Base-by-base conservation (phyloP, 164 flowering plant genomes). In the Umbilicus rupestris region DNA sequence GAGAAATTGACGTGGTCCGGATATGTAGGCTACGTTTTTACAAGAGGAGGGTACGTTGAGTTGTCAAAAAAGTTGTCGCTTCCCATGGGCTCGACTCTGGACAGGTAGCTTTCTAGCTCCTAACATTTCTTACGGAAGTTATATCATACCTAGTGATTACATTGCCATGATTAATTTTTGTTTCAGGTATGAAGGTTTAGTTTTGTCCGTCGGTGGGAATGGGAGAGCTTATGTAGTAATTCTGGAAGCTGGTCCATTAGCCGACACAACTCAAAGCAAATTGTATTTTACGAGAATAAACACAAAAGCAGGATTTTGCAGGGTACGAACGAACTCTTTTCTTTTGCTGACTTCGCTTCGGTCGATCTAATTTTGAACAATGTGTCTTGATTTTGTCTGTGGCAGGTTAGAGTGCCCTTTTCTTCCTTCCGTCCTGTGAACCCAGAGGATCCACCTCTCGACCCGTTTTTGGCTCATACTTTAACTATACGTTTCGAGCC, bases 401-500 rank as follows among this genome's bases (percentile, higher is more conserved):
- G 64, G 66, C 79, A 90, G 98, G 93, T 87, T 31, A 83, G 97
- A 75, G 81, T 93, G 66, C 95, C 96, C 50, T 92, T 92, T 81
- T 83, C 96, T 46, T 75, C 90, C 45, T 92, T 92, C 74, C 87
- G 96, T 28, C 86, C 98, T 0, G 97, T 88, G 72, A 93, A 85
- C 14, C 92, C 96, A 37, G 96, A 85, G 70, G 97, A 94, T 81
- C 98, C 98, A 39, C 96, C 96, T 44, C 59, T 94, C 41, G 99
- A 94, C 68, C 99, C 96, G 33, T 94, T 94, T 73, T 95, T 94
- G 73, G 93, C 89, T 55, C 99, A 91, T 72, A 94, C 97, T 58
- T 75, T 94, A 69, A 91, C 99, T 1, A 80, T 91, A 73, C 93
- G 97, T 33, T 94, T 94, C 81, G 99, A 94, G 77, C 99, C 99